Evolutionary conservation across 306 rosid species (phyloP).

Genomic region (Parietaria judaica): DNA sequence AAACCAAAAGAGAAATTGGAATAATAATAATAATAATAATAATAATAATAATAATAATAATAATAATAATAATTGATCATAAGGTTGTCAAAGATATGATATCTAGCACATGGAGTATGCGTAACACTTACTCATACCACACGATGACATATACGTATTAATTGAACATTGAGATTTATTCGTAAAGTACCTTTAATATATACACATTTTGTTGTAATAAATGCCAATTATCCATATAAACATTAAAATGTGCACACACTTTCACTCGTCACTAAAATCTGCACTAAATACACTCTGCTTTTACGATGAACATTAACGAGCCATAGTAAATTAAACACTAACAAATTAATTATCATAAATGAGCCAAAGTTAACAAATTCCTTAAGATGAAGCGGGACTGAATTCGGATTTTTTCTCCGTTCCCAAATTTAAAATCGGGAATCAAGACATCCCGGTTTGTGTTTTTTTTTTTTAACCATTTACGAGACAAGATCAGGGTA

Average conservation of each 20-base stretch:
- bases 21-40: neutral
- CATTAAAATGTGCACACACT: neutral
- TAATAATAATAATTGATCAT: neutral
- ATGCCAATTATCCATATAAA: neutral
- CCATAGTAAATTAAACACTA: too few relatives aligned
- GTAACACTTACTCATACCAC: conserved; percentile 37
- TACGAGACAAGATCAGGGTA: too few relatives aligned
- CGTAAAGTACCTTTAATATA: too few relatives aligned
- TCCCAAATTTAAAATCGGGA: too few relatives aligned
- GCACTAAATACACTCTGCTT: neutral
- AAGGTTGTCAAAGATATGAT: conserved; percentile 21
- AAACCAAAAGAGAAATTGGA: too few relatives aligned
- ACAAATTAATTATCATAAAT: too few relatives aligned
- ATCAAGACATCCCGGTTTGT: too few relatives aligned
- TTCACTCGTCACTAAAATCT: neutral
- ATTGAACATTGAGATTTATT: neutral
- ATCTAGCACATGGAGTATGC: conserved; percentile 39
- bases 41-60: neutral
- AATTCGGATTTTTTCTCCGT: too few relatives aligned
- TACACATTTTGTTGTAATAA: neutral
- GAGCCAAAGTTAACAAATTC: too few relatives aligned
- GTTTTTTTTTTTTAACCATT: too few relatives aligned
- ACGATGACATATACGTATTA: conserved; percentile 11
- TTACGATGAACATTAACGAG: too few relatives aligned
- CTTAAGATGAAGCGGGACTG: too few relatives aligned